These are phyloP conservation scores for Medakamo hakoo DNA, from an alignment of 139 green algal species.

Conservation along the genomic window DNA sequence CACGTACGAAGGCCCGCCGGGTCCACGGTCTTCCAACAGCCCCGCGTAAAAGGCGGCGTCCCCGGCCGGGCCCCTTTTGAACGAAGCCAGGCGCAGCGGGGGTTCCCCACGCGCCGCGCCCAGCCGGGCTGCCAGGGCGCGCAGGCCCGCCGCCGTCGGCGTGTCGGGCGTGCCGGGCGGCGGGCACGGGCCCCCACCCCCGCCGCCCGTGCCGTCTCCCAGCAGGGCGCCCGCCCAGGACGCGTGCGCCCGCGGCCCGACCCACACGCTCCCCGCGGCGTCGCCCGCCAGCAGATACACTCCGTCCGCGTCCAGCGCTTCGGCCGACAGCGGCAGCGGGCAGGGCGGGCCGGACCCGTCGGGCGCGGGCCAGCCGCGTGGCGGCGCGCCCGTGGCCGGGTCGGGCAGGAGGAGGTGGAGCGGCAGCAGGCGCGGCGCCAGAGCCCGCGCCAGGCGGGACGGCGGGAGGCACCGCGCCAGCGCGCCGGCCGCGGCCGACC, in stretches of 20 bases:
- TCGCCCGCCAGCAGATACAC: background rate
- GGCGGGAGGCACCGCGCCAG: background rate
- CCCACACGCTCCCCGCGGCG: background rate
- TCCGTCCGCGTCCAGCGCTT: background rate
- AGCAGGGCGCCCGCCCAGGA: background rate
- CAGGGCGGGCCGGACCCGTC: background rate
- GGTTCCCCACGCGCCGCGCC: too few species aligned
- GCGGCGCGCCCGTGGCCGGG: background rate
- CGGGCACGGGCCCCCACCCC: too few species aligned
- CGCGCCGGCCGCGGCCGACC: too few species aligned
- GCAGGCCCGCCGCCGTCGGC: too few species aligned
- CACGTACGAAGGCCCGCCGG: slow-evolving; percentile 61
- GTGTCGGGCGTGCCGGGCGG: too few species aligned
- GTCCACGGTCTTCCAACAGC: slow-evolving; percentile 62
- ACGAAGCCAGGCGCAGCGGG: too few species aligned
- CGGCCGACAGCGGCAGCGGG: background rate
- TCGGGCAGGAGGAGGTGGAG: background rate
- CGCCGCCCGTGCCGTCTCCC: too few species aligned
- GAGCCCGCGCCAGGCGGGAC: too few species aligned
- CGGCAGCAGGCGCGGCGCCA: background rate
- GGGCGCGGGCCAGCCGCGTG: too few species aligned
- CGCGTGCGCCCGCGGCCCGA: too few species aligned
- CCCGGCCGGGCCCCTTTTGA: background rate
- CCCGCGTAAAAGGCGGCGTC: slow-evolving; percentile 43
- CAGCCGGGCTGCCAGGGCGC: too few species aligned